Base-by-base conservation (phyloP, 768 basidiomycete species). In the Mycena galericulata region DNA sequence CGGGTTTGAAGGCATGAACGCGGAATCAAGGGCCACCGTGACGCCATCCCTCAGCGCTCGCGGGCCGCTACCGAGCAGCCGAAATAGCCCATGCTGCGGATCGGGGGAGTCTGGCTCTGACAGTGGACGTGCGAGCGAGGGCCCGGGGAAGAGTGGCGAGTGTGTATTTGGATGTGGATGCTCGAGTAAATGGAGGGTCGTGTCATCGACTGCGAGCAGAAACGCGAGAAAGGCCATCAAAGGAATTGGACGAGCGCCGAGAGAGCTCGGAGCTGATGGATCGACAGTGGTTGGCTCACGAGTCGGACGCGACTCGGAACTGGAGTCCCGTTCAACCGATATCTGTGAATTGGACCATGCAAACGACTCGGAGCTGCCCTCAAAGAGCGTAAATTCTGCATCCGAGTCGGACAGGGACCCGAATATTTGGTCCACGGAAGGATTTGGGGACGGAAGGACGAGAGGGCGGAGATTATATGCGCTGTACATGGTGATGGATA, bases 401-500 rank as follows among this genome's bases (percentile, higher is more conserved):
- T 27, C 34, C 34, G 34, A 36, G 34, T 36, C 34, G 6, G 34
- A 7, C 34, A 14, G 34, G 8, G 34, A 18, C 29, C 15, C 41
- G 10, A 49, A 58, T 3, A 45, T 15, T 38, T 66, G 49, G 9
- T 49, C 51, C 40, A 59, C 6, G 36, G 41, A 59, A 15, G 24
- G 22, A 29, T 45, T 53, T 3, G 65, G 65, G 5, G 64, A 26
- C 38, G 68, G n/a, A 64, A 73, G 56, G 29, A 40, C 55, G 27
- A 57, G 55, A 7, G 8, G n/a, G 60, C 64, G 80, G 79, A 51
- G 73, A 70, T 80, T 18, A 43, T 55, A 18, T 24, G 66, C 53
- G 0, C 34, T 36, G n/a, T 36, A 14, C 34, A 7, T 36, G 34
- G 8, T 36, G 34, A 36, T 36, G 8, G n/a, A n/a, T n/a, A n/a